Evolutionary conservation across 2,329 filamentous ascomycete species (phyloP), one percentile per base, ranked within the genome.

Genomic region (Beauveria sp.): DNA sequence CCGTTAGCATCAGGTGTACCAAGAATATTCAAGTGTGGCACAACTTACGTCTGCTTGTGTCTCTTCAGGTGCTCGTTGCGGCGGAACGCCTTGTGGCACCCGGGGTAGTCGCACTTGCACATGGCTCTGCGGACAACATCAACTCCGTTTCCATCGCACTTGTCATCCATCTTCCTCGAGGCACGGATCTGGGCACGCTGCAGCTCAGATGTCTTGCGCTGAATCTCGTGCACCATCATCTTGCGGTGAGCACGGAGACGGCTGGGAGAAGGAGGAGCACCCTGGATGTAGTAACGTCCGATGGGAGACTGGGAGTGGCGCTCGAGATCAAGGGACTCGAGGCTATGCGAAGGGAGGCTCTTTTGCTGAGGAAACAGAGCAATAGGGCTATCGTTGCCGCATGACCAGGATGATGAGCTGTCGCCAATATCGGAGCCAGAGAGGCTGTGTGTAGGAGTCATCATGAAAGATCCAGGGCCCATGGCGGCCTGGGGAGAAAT

Each of bases 1-100:
- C 8, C 14, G 48, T 46, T 63, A 60, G 61, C 57, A 58, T 52
- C 57, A 59, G 14, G 24, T 14, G 22, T n/a, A 22, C n/a, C 6
- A 3, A 8, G 16, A 14, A 3, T 26, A 16, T 31, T 4, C 6
- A 24, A 49, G 26, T 18, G 40, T 48, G 8, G 42, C 22, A 31
- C 42, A 49, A 76, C 79, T 74, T 67, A 83, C 81, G 79, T 79
- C 59, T 76, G 75, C 57, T 79, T 74, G 67, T 85, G 82, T 31
- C 82, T 76, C 72, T 83, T 84, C 20, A 84, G 71, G 64, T 85
- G 82, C 69, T 85, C 82, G 26, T 78, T 79, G 61, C 82, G 75
- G 66, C 80, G 78, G 63, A 81, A 83, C 0, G 76, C 76, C 66
- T 78, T 79, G 65, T 75, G 68, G 68, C 81, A 84, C 31, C 75